Evolutionary conservation across 2,329 filamentous ascomycete species (phyloP), one percentile per base, ranked within the genome.

Genomic region (Pseudofabraea citricarpa): DNA sequence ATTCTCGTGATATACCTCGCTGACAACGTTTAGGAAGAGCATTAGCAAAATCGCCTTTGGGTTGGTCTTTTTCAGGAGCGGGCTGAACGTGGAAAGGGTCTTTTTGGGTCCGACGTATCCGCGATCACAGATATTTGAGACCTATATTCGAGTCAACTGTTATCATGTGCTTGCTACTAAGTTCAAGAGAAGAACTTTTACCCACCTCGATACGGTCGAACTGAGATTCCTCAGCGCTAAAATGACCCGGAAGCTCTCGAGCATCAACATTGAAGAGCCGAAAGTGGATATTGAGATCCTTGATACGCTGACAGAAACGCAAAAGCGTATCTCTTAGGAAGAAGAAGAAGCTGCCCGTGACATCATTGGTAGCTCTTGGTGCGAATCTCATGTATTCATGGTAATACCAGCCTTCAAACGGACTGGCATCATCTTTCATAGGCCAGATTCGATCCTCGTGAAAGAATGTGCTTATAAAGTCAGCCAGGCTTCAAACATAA

Each of bases 281-380:
- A 31, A 31, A 31, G 27, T 31, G 27, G 27, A 31, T 31, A 5
- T 31, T 12, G 16, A 31, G 27, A 31, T 31, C 27, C 27, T 31
- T 31, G 5, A 31, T 31, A 31, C 27, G 27, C 27, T 15, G 27
- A 12, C 27, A 31, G 27, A 31, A 31, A 31, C 27, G 27, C 27
- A 31, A 31, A 31, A 31, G 27, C 27, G 27, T 31, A 31, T 31
- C 27, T 31, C 27, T 31, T 36, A 21, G 20, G 33, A 22, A 20
- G 16, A 21, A 36, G 33, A 36, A 20, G 32, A 21, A 10, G 33
- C 15, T 12, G 33, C 33, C 19, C 18, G 20, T 36, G 33, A 36
- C 18, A 36, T 36, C 33, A 36, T 36, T 19, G 33, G 20, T 36
- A 31, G 27, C 27, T 31, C 16, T 31, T 31, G 27, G 27, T 31